Percentiles rank a stretch among this genome's conserved stretches.
These are phyloP conservation scores for Colletotrichum karsti DNA, from an alignment of 2,329 filamentous ascomycete genomes.

Conservation along the genomic window DNA sequence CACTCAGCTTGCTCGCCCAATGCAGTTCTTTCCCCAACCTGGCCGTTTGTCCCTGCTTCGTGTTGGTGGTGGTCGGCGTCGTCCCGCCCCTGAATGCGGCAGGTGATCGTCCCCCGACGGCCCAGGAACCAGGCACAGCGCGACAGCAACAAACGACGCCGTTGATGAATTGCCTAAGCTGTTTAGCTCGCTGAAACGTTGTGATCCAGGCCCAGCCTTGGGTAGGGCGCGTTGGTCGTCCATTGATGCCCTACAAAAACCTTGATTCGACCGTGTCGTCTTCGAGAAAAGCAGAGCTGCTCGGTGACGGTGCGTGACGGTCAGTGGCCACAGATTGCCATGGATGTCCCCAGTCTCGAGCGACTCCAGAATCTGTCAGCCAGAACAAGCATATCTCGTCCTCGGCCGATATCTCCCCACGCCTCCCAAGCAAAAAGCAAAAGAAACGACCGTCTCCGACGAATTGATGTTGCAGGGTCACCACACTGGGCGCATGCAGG, in stretches of 20 bases:
- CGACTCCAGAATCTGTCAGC: not conserved
- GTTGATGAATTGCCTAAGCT: not conserved
- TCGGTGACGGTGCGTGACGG: too few species aligned
- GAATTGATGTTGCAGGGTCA: not conserved
- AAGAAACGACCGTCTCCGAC: not conserved
- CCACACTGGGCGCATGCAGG: not conserved
- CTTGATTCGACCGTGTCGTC: not conserved
- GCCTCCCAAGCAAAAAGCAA: not conserved
- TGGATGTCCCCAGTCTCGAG: not conserved
- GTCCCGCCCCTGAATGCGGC: not conserved
- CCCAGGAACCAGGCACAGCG: conserved; percentile 11
- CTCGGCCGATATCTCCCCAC: not conserved
- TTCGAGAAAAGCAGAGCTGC: too few species aligned
- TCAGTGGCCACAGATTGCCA: not conserved
- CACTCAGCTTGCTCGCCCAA: not conserved
- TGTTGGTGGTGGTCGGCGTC: not conserved
- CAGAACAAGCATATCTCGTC: not conserved
- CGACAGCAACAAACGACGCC: not conserved
- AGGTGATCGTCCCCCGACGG: conserved; percentile 17
- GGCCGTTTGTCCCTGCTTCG: not conserved
- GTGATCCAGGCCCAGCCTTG: not conserved
- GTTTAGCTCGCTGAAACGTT: conserved; percentile 5
- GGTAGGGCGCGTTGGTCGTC: not conserved
- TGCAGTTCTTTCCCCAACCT: not conserved
- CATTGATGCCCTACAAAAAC: conserved; percentile 12